phyloP scores from a whole-genome alignment of 2,329 filamentous ascomycete genomes.

The Trichoderma sp. region DNA sequence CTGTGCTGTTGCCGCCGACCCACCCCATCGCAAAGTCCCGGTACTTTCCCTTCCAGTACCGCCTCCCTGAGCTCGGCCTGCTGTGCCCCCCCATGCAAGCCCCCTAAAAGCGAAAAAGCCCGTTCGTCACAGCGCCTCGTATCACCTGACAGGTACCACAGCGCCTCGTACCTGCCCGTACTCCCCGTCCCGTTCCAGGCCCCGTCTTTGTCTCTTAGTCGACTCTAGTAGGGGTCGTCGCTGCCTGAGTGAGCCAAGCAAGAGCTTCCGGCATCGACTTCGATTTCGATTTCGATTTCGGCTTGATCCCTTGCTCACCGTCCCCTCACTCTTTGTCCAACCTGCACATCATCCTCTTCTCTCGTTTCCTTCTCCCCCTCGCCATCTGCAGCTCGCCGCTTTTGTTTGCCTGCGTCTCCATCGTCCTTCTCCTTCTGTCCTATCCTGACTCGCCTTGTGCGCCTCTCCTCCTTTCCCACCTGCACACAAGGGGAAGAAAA shows the following conservation, averaged over 20 bases:
- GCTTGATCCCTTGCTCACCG: constrained; percentile 19
- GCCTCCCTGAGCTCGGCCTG: background rate
- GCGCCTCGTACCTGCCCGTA: background rate
- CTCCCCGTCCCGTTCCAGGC: background rate
- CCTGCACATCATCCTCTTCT: constrained; percentile 1
- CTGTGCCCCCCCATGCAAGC: background rate
- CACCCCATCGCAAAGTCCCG: background rate
- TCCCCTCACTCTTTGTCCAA: constrained; percentile 15
- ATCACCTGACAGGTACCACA: background rate
- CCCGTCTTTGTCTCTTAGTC: background rate
- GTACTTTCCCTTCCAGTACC: background rate
- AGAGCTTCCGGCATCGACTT: constrained; percentile 7
- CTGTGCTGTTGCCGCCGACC: background rate
- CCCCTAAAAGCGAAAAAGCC: background rate
- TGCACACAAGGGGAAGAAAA: background rate
- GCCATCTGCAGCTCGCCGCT: constrained; percentile 9
- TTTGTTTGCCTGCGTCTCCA: background rate
- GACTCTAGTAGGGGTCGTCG: constrained; percentile 6
- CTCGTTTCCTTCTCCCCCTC: background rate
- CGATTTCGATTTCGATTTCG: constrained; percentile 8
- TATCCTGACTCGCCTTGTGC: background rate
- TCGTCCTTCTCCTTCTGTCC: background rate
- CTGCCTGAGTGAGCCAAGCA: constrained; percentile 20
- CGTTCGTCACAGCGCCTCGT: constrained; percentile 1
- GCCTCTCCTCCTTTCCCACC: background rate